Percentiles rank a stretch among this genome's conserved stretches.
Evolutionary conservation across 371 early-diverging fungal species (phyloP).

Genomic region (Saksenaea vasiformis): DNA sequence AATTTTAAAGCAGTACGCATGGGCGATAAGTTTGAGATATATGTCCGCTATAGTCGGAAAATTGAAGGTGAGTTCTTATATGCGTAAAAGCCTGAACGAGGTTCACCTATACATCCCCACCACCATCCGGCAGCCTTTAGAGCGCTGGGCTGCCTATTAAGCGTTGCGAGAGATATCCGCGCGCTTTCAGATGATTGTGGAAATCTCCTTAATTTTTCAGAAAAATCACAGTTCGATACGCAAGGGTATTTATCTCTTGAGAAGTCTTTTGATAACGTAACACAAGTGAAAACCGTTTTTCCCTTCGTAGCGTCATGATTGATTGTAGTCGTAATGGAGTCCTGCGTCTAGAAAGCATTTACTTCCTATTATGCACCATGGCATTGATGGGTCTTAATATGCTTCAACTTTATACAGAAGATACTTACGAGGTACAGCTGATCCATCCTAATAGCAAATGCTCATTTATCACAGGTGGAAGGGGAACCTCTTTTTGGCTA

Average conservation of each 20-base stretch:
- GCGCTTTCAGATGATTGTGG: constrained; percentile 38
- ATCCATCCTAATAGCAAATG: neutral
- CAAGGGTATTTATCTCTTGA: constrained; percentile 46
- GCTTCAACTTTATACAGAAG: constrained; percentile 89
- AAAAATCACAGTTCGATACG: constrained; percentile 72
- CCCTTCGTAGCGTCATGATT: constrained; percentile 67
- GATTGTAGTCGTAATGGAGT: constrained; percentile 88
- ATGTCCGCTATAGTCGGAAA: constrained; percentile 61
- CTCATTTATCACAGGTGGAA: constrained; percentile 36
- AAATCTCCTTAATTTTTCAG: constrained; percentile 53
- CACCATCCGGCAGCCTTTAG: constrained; percentile 64
- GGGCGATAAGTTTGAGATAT: constrained; percentile 49
- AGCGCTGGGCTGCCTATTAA: constrained; percentile 73
- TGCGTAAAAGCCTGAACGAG: neutral
- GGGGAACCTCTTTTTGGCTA: constrained; percentile 89
- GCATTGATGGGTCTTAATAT: constrained; percentile 85
- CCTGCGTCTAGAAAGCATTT: constrained; percentile 58
- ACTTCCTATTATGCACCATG: constrained; percentile 66
- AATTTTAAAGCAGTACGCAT: constrained; percentile 27
- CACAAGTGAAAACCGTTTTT: neutral
- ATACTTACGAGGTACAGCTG: constrained; percentile 67
- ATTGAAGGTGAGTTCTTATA: constrained; percentile 56
- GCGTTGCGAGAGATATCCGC: constrained; percentile 53
- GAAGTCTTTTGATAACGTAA: neutral
- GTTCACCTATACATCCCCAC: neutral